These are phyloP conservation scores for Suhomyces maxii DNA, from an alignment of 1,139 yeast genomes.

Conservation along the genomic window DNA sequence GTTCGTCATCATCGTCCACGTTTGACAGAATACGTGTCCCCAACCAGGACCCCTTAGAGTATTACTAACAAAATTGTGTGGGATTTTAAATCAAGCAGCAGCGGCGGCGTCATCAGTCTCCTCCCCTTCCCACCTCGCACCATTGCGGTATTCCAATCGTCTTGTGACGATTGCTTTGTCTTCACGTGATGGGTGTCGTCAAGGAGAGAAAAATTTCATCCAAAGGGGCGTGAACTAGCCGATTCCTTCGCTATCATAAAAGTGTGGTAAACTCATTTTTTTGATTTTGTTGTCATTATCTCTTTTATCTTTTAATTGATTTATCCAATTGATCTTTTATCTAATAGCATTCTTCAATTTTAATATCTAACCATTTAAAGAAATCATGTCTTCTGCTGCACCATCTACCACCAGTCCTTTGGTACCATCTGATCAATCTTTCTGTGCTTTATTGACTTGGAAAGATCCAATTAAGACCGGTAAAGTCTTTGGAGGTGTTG, in stretches of 20 bases:
- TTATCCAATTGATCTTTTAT: not conserved
- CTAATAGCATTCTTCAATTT: not conserved
- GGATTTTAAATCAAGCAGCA: no score
- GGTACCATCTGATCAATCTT: constrained; percentile 7
- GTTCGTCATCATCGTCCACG: no score
- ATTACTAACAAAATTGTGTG: no score
- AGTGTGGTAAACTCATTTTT: constrained; percentile 3
- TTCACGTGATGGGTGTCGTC: constrained; percentile 11
- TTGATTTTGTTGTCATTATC: constrained; percentile 2
- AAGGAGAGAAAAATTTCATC: constrained; percentile 12
- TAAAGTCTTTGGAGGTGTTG: constrained; percentile 66
- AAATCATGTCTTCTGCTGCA: constrained; percentile 11
- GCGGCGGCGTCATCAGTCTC: not conserved
- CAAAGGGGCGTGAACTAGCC: constrained; percentile 11
- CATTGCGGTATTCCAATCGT: constrained; percentile 1
- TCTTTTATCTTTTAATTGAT: constrained; percentile 2
- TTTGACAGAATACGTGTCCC: no score
- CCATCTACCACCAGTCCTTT: constrained; percentile 16
- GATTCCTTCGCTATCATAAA: constrained; percentile 4
- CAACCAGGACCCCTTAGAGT: no score
- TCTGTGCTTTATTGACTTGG: constrained; percentile 66
- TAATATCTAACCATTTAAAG: not conserved
- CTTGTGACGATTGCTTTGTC: constrained; percentile 9
- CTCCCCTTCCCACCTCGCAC: no score
- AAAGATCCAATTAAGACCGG: constrained; percentile 77